Evolutionary conservation across 2,329 filamentous ascomycete genomes (phyloP), one percentile per base, ranked within the genome.

Genomic region (Lasiodiplodia citricola): DNA sequence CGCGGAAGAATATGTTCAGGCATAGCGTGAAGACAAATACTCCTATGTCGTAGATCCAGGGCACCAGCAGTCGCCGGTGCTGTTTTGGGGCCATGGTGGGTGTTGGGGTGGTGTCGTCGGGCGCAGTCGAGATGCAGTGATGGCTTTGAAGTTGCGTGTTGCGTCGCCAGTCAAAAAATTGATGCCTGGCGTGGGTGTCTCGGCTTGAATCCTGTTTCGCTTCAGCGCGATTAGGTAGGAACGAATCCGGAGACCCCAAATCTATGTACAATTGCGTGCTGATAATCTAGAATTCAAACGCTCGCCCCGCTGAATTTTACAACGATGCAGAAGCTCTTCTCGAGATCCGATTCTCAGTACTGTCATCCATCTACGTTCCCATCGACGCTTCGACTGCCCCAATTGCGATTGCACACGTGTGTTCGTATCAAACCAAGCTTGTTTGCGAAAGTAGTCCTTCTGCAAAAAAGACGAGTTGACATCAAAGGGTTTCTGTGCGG

Each of bases 1-100:
- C 69, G 23, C 69, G 67, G 47, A 70, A 70, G 55, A 70, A 70
- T n/a, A 70, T 51, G 31, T 70, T 68, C 47, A 70, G 58, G 67
- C 57, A 65, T 10, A 68, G 47, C 10, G 67, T 52, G 58, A 68
- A 68, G 56, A 68, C 38, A 28, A 44, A 64, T 31, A 64, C 41
- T 31, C 47, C 44, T 8, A 65, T 31, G 37, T 68, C 58, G 38
- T 65, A 68, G 31, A 68, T 47, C 68, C 68, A 70, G 28, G 64
- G 68, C 51, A 68, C 62, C 44, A 68, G 47, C 58, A 62, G n/a
- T 16, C 38, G 58, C 31, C 28, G 47, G 60, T 64, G 47, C 31
- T 64, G 47, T 21, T 54, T 64, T 4, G 44, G 10, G 28, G 60
- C 47, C 47, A 64, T 64, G 28, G 11, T 35, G 41, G 31, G 31